Conservation (phyloP, 192 early-diverging fungal species). For the Obelidium mucronatum region DNA sequence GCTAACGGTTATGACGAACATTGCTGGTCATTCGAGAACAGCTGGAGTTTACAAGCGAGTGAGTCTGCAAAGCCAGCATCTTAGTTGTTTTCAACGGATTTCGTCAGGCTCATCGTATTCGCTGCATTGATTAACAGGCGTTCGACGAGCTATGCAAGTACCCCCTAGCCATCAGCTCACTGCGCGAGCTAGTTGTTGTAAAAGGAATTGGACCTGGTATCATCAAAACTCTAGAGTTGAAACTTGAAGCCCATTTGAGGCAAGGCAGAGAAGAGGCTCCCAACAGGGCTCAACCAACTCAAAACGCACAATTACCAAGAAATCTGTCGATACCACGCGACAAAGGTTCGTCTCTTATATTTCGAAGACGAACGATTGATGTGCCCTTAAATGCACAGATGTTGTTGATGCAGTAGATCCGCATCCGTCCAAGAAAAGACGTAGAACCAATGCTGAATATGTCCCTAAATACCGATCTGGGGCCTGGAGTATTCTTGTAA, state of each 20-base stretch:
- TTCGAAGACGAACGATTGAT: no score
- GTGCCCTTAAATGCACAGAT: no score
- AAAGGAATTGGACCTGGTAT: constrained; percentile 35
- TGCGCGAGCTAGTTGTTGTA: constrained; percentile 26
- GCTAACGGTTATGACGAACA: neutral
- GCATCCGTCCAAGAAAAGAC: neutral
- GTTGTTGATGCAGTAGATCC: no score
- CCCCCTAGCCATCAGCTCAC: constrained; percentile 1
- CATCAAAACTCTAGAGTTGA: constrained; percentile 26
- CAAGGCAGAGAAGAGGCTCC: neutral
- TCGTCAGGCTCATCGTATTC: no score
- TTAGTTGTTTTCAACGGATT: no score
- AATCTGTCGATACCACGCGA: neutral
- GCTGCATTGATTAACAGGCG: no score
- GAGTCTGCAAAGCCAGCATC: neutral
- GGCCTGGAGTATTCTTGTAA: constrained; percentile 80
- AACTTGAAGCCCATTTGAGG: constrained; percentile 1
- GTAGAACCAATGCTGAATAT: constrained; percentile 50
- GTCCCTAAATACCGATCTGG: constrained; percentile 81
- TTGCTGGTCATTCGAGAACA: neutral
- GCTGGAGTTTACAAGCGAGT: constrained; percentile 31
- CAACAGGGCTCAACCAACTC: no score
- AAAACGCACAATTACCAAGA: no score
- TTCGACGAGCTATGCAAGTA: constrained; percentile 30
- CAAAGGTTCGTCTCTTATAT: neutral